Conservation (phyloP, 306 rosid species). For the Vigna trinervia region DNA sequence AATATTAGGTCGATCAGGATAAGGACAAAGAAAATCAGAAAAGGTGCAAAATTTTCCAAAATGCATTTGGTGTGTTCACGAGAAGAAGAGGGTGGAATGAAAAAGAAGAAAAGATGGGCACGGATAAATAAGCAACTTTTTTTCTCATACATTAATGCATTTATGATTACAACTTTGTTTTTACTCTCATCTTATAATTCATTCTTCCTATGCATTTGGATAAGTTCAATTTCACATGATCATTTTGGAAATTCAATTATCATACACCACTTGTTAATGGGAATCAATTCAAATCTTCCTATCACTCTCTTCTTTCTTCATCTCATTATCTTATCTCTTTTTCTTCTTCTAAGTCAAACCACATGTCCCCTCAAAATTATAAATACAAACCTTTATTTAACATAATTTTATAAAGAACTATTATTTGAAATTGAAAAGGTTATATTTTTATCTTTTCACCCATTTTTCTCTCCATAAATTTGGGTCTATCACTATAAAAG, state of each 20-base stretch:
- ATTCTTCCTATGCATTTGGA: constrained; percentile 27
- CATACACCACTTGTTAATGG: neutral
- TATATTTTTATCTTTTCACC: no score
- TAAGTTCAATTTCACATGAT: constrained; percentile 5
- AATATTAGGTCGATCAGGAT: neutral
- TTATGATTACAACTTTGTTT: constrained; percentile 11
- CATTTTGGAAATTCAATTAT: neutral
- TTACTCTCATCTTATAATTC: constrained; percentile 4
- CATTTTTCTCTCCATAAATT: no score
- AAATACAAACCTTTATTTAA: no score
- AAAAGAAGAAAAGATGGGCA: constrained; percentile 25
- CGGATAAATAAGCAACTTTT: constrained; percentile 34
- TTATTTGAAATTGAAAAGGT: no score
- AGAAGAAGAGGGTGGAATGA: constrained; percentile 28
- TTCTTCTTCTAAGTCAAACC: no score
- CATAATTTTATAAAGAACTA: no score
- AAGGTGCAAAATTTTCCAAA: constrained; percentile 37
- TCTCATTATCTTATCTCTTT: no score
- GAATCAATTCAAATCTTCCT: neutral
- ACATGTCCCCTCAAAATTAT: no score
- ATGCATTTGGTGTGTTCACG: constrained; percentile 43
- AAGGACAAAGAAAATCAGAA: constrained; percentile 23
- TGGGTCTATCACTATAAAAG: no score
- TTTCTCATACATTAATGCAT: constrained; percentile 28
- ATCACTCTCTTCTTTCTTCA: no score